Percentiles rank a stretch among this genome's conserved stretches.
These are phyloP conservation scores for Ajuga chamaepitys DNA, from an alignment of 257 asterid species.

Conservation along the genomic window DNA sequence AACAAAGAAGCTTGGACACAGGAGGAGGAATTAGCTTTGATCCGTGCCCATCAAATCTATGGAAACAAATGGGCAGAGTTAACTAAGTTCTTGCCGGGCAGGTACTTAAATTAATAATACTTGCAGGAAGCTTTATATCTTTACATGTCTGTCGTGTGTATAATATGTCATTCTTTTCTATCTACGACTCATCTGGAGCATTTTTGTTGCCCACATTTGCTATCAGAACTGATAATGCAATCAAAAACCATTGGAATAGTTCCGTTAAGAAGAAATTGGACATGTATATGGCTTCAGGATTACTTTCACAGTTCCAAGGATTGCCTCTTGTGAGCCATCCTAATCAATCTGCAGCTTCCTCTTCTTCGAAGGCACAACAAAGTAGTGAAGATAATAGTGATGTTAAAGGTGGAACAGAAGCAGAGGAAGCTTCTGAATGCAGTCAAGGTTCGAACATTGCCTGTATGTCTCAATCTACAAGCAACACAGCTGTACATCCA, in stretches of 20 bases:
- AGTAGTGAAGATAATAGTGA: conserved; percentile 69
- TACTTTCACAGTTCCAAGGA: conserved; percentile 71
- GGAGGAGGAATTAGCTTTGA: conserved; percentile 82
- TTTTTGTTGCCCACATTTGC: conserved; percentile 12
- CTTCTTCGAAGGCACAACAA: conserved; percentile 64
- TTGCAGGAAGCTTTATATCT: conserved; percentile 7
- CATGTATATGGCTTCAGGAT: conserved; percentile 78
- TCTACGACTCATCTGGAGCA: conserved; percentile 14
- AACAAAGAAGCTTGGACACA: conserved; percentile 98
- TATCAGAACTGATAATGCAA: conserved; percentile 93
- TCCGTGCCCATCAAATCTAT: conserved; percentile 83
- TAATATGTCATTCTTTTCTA: background rate
- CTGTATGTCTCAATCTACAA: conserved; percentile 45
- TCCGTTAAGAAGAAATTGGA: conserved; percentile 96
- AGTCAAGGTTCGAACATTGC: conserved; percentile 64
- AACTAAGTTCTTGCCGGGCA: conserved; percentile 90
- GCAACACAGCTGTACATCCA: conserved; percentile 29
- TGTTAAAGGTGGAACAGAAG: conserved; percentile 47
- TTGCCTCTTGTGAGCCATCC: conserved; percentile 39
- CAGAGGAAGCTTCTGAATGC: conserved; percentile 85
- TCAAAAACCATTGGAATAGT: conserved; percentile 97
- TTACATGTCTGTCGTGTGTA: background rate
- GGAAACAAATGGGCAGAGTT: conserved; percentile 99
- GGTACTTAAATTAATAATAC: conserved; percentile 39
- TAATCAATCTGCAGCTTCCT: conserved; percentile 44